Base-by-base conservation (phyloP, 345 rosid genomes). In the Corymbia maculata region DNA sequence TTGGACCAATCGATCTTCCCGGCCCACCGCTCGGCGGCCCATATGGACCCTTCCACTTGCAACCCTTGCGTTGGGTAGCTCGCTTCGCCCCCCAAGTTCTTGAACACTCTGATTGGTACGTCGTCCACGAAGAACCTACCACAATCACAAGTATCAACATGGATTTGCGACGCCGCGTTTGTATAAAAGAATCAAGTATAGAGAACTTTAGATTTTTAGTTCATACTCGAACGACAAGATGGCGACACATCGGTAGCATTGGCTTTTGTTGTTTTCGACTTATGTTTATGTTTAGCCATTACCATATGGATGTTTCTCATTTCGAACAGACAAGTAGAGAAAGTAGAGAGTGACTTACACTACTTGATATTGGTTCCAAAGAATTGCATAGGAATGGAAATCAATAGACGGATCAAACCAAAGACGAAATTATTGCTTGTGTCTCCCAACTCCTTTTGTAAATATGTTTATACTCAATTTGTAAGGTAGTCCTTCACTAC, bases 71-170 rank as follows among this genome's bases (percentile, higher is more conserved):
- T 44, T 45, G 91, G 85, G 87, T 90, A 93, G 42, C 85, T 52
- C 50, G 26, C 86, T 87, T 64, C 84, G 51, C 44, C 79, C 86
- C 86, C 57, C 17, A 53, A 85, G 87, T 91, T 93, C 52, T 19
- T 88, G 85, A 87, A 90, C 87, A 92, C 91, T 17, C 94, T 86
- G 79, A 93, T 87, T 2, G 93, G 93, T 52, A 87, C 85, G 47
- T 88, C 57, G 85, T 92, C 94, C 17, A 93, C 91, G 52, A 68
- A 90, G 64, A 92, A 91, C 89, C 93, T 93, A 8, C 59, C 59
- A 55, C 6, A 52, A 52, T 7, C 15, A 52, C 55, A 16, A 50
- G 11, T 52, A 16, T 52, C 55, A 52, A 17, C 6, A 52, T 16
- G 55, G 55, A 17, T 52, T 52, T 11, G 52, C 17, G 6, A 51